Evolutionary conservation across 352 stramenopile genomes (phyloP), one percentile per base, ranked within the genome.

Genomic region (Peronosclerospora sorghi): DNA sequence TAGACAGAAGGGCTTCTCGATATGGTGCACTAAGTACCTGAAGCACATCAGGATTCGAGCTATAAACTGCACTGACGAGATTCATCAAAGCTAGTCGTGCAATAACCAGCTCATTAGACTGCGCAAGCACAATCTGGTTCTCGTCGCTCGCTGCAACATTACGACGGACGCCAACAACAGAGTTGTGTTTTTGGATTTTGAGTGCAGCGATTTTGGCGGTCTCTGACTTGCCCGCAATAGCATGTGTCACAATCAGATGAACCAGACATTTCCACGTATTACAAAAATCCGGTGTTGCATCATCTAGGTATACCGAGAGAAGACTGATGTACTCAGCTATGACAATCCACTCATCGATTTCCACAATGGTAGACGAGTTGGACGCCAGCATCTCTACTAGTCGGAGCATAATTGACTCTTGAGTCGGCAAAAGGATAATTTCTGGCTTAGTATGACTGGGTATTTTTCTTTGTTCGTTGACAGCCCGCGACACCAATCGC

Each of bases 1-100:
- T 72, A 1, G 63, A 73, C 1, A 87, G 42, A 26, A 92, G 32
- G 10, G 70, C 69, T 45, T 92, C 76, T n/a, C 77, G 70, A 34
- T 83, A 71, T 8, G 69, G 57, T 1, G 45, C 36, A 21, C 69
- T 62, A 27, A 89, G 62, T 18, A 84, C 69, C 4, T 68, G 55
- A 0, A 85, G 50, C 21, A 48, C 37, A n/a, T 74, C 57, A 10
- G 60, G 64, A 6, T 78, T 68, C 2, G 54, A 55, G 2, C 45
- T 32, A 10, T 65, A 48, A 41, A 87, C 65, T 2, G 51, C 56
- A 14, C 51, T 51, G 2, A 86, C 39, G 0, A 91, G 57, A 23
- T 63, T 37, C 23, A 85, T 62, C 28, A 86, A 41, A 8, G 56
- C 58, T 24, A 68, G 43, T 12, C 79, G 70, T 23, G 60, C 56